Conservation (phyloP, 441 rosid species). For the Pelargonium citronellum region DNA sequence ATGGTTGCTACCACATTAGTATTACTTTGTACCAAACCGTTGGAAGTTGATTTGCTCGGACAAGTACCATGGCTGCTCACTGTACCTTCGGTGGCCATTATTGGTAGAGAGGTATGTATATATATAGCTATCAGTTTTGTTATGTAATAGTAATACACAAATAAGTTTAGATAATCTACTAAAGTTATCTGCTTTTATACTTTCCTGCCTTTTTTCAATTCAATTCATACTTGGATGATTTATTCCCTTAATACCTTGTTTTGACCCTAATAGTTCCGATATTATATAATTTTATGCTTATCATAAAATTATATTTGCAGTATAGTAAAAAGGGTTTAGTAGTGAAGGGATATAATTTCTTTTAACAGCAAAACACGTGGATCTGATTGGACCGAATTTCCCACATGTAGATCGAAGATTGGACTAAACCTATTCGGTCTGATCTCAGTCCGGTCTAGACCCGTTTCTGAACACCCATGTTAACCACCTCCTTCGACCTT, state of each 20-base stretch:
- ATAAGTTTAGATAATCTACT: background rate
- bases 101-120: slow-evolving; percentile 78
- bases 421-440: no score
- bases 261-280: background rate
- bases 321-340: background rate
- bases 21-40: slow-evolving; percentile 67
- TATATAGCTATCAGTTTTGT: background rate
- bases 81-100: slow-evolving; percentile 75
- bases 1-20: slow-evolving; percentile 95
- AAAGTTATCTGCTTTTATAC: background rate
- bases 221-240: background rate
- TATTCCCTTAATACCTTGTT: background rate
- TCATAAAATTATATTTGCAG: background rate
- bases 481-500: no score
- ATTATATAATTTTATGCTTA: background rate
- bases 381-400: no score
- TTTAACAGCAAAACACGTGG: no score
- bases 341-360: no score
- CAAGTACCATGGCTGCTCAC: slow-evolving; percentile 74
- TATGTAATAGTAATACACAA: background rate
- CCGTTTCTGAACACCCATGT: no score
- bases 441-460: no score
- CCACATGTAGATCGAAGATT: no score
- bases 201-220: background rate
- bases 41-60: slow-evolving; percentile 49